These are phyloP conservation scores for Neurospora cerealis DNA, from an alignment of 495 filamentous ascomycete species.

Conservation along the genomic window DNA sequence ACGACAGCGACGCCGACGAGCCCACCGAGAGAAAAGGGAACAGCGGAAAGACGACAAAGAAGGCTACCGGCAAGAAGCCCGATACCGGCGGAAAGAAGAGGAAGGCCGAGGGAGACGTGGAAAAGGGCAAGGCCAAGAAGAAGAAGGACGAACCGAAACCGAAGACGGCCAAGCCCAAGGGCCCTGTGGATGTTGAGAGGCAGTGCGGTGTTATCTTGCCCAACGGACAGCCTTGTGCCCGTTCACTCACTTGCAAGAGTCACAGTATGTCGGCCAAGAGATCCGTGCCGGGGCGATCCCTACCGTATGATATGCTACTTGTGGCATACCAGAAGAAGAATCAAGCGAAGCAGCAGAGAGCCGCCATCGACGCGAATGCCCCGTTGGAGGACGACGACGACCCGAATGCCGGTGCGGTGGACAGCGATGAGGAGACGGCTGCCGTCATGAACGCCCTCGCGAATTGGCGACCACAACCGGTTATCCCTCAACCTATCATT, in stretches of 20 bases:
- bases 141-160: conserved; percentile 94
- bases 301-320: conserved; percentile 92
- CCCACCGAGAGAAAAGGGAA: conserved; percentile 26
- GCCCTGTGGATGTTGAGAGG: conserved; percentile 90
- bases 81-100: conserved; percentile 65
- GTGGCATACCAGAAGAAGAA: conserved; percentile 98
- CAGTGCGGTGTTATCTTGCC: conserved; percentile 89
- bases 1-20: conserved; percentile 55
- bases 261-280: conserved; percentile 96
- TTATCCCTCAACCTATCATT: conserved; percentile 53
- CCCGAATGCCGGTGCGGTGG: conserved; percentile 59
- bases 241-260: conserved; percentile 91
- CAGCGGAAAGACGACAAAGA: conserved; percentile 54
- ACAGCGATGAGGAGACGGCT: conserved; percentile 88
- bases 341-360: conserved; percentile 93
- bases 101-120: conserved; percentile 73
- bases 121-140: conserved; percentile 75
- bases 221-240: conserved; percentile 75
- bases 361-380: conserved; percentile 85
- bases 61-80: conserved; percentile 57
- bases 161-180: conserved; percentile 81
- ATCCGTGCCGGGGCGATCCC: conserved; percentile 74
- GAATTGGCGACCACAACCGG: conserved; percentile 62
- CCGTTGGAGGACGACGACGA: conserved; percentile 83
- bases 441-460: conserved; percentile 76